Evolutionary conservation across 768 basidiomycete species (phyloP).

Genomic region (Cystoderma amianthinum): DNA sequence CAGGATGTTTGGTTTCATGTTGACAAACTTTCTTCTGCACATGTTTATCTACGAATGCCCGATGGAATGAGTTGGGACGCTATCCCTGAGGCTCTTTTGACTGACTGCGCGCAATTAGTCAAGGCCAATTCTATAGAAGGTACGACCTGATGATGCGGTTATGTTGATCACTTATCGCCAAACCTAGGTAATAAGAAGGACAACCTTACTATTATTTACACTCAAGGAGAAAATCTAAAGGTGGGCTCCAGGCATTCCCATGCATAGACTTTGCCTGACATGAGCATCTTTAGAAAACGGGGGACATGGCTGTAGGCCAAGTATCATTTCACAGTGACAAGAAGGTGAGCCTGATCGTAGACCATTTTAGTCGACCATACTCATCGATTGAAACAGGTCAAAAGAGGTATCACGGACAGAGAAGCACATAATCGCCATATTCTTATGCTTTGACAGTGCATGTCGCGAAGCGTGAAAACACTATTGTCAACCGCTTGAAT

Average conservation of each 20-base stretch:
- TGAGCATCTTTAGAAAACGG: slow-evolving; percentile 67
- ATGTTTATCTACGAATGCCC: slow-evolving; percentile 92
- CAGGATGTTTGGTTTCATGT: slow-evolving; percentile 95
- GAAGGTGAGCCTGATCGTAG: slow-evolving; percentile 35
- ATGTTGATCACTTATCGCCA: background rate
- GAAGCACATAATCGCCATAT: background rate
- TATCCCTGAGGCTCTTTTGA: slow-evolving; percentile 73
- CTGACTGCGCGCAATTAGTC: slow-evolving; percentile 90
- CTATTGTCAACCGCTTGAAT: slow-evolving; percentile 86
- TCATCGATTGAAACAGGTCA: slow-evolving; percentile 44
- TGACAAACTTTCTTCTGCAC: slow-evolving; percentile 94
- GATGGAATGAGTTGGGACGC: slow-evolving; percentile 79
- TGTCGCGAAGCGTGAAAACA: slow-evolving; percentile 75
- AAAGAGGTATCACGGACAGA: slow-evolving; percentile 46
- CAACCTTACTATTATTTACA: slow-evolving; percentile 89
- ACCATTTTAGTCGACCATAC: background rate
- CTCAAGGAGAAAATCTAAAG: slow-evolving; percentile 89
- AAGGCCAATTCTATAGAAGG: slow-evolving; percentile 99
- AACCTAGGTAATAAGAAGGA: slow-evolving; percentile 89
- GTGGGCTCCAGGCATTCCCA: slow-evolving; percentile 29
- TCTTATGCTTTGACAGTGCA: slow-evolving; percentile 55
- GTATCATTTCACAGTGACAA: slow-evolving; percentile 95
- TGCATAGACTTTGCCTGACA: background rate
- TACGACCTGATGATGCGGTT: too few relatives aligned
- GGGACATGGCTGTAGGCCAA: slow-evolving; percentile 95